Conservation (phyloP, 108 stramenopile genomes). For the Nannochloropsis salina region DNA sequence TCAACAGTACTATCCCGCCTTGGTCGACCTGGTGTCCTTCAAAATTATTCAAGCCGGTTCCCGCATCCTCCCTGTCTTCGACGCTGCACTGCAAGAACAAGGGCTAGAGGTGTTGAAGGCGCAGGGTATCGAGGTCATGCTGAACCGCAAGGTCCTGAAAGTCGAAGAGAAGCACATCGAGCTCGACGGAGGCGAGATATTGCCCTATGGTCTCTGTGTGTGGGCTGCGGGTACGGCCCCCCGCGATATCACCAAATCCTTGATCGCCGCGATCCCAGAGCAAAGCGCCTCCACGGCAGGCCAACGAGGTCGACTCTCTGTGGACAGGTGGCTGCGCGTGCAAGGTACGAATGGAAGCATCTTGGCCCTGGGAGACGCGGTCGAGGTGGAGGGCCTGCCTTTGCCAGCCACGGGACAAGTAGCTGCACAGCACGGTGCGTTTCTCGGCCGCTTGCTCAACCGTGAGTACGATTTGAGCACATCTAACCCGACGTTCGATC, state of each 20-base stretch:
- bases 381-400: constrained; percentile 47
- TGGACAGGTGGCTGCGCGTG: constrained; percentile 81
- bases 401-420: constrained; percentile 86
- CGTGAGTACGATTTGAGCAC: constrained; percentile 61
- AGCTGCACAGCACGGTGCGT: constrained; percentile 87
- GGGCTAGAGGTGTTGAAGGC: constrained; percentile 60
- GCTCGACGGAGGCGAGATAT: background rate
- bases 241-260: constrained; percentile 63
- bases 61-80: constrained; percentile 72
- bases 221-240: constrained; percentile 75
- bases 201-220: background rate
- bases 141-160: constrained; percentile 56
- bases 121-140: constrained; percentile 72
- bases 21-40: constrained; percentile 70
- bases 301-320: constrained; percentile 67
- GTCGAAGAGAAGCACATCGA: constrained; percentile 3
- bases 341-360: constrained; percentile 61
- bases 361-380: constrained; percentile 23
- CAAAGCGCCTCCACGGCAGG: constrained; percentile 25
- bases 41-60: constrained; percentile 77
- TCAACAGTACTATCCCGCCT: constrained; percentile 63
- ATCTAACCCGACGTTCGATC: background rate
- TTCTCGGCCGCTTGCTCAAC: constrained; percentile 73
- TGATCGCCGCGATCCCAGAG: constrained; percentile 29
- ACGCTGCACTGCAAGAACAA: constrained; percentile 58